A percentile compares a stretch with the other conserved stretches of the same genome.
Evolutionary conservation across 78 protist species (phyloP).

Genomic region (Dictyostelium discoideum): DNA sequence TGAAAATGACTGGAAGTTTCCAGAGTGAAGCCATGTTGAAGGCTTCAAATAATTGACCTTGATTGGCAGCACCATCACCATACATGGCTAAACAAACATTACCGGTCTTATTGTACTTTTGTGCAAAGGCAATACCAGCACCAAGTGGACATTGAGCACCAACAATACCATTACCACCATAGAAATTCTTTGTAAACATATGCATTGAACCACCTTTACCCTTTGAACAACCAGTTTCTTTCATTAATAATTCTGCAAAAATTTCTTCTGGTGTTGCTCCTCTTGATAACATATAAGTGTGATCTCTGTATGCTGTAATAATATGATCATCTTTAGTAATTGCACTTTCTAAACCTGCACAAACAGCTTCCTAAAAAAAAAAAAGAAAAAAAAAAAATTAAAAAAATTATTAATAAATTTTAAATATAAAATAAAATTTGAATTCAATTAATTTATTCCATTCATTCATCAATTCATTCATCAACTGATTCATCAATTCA

Average conservation of each 20-base stretch:
- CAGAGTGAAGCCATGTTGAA: constrained; percentile 97
- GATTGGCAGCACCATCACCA: constrained; percentile 99
- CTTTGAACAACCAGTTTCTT: constrained; percentile 88
- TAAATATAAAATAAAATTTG: not conserved
- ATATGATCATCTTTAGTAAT: constrained; percentile 85
- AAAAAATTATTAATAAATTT: not conserved
- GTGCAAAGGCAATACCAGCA: constrained; percentile 94
- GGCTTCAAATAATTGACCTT: constrained; percentile 94
- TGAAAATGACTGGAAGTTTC: constrained; percentile 94
- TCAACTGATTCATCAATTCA: too few species aligned
- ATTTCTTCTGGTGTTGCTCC: constrained; percentile 87
- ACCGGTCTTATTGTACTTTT: constrained; percentile 87
- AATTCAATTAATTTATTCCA: too few species aligned
- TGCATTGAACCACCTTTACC: constrained; percentile 99
- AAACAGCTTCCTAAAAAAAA: constrained; percentile 91
- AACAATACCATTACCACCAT: constrained; percentile 99
- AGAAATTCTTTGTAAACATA: constrained; percentile 94
- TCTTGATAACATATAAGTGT: constrained; percentile 88
- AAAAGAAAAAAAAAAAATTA: too few species aligned
- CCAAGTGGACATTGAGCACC: constrained; percentile 97
- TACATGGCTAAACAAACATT: constrained; percentile 87
- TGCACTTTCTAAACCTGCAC: constrained; percentile 92
- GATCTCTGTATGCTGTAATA: constrained; percentile 97
- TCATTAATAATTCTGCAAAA: constrained; percentile 93
- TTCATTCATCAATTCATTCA: too few species aligned